phyloP scores from a whole-genome alignment of 768 basidiomycete species.

The Chalciporus piperatus region DNA sequence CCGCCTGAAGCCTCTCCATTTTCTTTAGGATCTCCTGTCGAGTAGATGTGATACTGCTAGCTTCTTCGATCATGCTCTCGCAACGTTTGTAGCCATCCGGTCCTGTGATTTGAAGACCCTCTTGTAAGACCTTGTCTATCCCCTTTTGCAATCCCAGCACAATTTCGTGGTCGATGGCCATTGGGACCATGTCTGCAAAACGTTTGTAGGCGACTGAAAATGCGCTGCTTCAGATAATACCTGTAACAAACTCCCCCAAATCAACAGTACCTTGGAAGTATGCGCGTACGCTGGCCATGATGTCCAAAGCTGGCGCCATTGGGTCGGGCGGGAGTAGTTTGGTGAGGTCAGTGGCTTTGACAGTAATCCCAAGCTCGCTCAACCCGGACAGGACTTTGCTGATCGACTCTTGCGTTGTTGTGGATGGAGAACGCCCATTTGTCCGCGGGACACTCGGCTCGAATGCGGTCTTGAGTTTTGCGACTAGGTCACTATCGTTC shows the following conservation, averaged over 20 bases:
- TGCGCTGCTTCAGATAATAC: no score
- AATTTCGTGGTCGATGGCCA: constrained; percentile 35
- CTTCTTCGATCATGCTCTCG: constrained; percentile 49
- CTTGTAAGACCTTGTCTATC: constrained; percentile 42
- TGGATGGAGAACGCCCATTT: no score
- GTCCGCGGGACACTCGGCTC: background rate
- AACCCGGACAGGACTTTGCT: constrained; percentile 24
- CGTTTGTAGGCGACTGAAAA: constrained; percentile 42
- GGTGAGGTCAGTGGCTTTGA: constrained; percentile 40
- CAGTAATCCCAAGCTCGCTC: constrained; percentile 21
- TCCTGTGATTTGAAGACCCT: constrained; percentile 49
- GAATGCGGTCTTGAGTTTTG: background rate
- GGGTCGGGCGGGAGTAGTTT: constrained; percentile 48
- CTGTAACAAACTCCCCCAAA: no score
- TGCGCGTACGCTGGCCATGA: constrained; percentile 66
- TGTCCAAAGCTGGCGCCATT: constrained; percentile 52
- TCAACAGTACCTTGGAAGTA: constrained; percentile 60
- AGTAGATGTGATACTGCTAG: constrained; percentile 38
- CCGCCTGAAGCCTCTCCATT: constrained; percentile 45
- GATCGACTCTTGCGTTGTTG: constrained; percentile 15
- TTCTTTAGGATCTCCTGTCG: constrained; percentile 51
- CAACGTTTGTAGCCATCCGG: constrained; percentile 44
- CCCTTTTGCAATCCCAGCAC: constrained; percentile 44
- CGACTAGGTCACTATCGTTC: background rate
- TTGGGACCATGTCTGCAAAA: constrained; percentile 38